Base-by-base conservation (phyloP, 768 basidiomycete genomes). In the Tylopilus felleus region DNA sequence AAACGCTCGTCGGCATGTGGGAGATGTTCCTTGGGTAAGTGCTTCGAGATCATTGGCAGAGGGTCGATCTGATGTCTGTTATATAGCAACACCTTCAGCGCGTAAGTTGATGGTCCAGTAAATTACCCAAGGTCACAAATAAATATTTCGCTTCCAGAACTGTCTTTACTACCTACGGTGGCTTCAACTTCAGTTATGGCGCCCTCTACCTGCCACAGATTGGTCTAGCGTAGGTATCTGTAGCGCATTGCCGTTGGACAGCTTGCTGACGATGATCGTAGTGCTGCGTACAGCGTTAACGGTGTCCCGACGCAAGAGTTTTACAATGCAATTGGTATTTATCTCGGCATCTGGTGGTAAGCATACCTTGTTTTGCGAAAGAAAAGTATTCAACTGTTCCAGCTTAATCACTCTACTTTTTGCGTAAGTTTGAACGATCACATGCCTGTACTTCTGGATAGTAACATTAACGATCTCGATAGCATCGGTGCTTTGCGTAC, bases 1-100 rank as follows among this genome's bases (percentile, higher is more conserved):
- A 67, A 46, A 65, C 65, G 4, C 52, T 67, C 9, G 65, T 67
- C 8, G 65, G 67, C 38, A 65, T 69, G 66, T 69, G 68, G 66
- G 66, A 69, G 27, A 65, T 67, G 57, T 67, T 62, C 58, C 65
- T 69, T 27, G 66, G 65, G 65, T 61, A 48, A 47, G 67, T 45
- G n/a, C 3, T 42, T 39, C 22, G 49, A 38, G 14, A 22, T 41
- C 45, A 21, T 25, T 16, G 8, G 14, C 23, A 16, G 17, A 50
- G 33, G 36, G 45, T 42, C 40, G 12, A 23, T 39, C 47, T 64
- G 44, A 66, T 8, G 12, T 33, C 36, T 12, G 39, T 63, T 9
- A 17, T 28, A 52, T 12, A 66, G 66, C 33, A 66, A 66, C 38
- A 67, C 66, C 7, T 67, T 63, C 42, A 65, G 52, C 33, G 33